These are phyloP conservation scores for Sporothrix pallida DNA, from an alignment of 2,329 filamentous ascomycete species.

Conservation along the genomic window DNA sequence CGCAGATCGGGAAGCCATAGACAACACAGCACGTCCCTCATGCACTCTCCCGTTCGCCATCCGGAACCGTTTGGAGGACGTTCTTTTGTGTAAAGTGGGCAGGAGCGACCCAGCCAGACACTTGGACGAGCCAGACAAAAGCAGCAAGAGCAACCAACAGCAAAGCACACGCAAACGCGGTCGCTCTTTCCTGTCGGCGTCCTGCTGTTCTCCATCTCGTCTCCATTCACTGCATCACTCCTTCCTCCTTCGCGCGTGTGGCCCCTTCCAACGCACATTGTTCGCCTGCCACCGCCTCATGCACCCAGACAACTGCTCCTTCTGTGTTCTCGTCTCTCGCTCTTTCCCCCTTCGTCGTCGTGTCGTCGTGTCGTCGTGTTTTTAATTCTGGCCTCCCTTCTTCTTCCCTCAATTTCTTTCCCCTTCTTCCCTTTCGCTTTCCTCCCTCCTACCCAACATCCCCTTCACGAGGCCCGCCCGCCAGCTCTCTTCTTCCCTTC, in stretches of 20 bases:
- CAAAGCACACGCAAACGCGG: background rate
- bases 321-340: conserved; percentile 18
- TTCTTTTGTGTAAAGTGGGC: conserved; percentile 23
- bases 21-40: conserved; percentile 29
- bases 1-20: conserved; percentile 31
- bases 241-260: conserved; percentile 25
- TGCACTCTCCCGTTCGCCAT: conserved; percentile 30
- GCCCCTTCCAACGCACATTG: conserved; percentile 13
- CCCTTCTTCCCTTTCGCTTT: background rate
- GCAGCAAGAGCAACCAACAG: conserved; percentile 10
- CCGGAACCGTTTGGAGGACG: conserved; percentile 7
- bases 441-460: background rate
- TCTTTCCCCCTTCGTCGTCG: background rate
- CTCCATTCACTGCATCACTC: conserved; percentile 18
- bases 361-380: conserved; percentile 6
- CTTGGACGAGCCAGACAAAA: background rate
- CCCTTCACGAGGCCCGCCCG: background rate
- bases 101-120: background rate
- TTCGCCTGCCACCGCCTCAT: conserved; percentile 24
- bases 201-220: conserved; percentile 10
- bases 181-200: conserved; percentile 8
- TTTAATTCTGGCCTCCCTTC: conserved; percentile 19
- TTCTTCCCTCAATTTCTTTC: conserved; percentile 13
- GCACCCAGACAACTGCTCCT: conserved; percentile 19
- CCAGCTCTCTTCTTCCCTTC: background rate